Conservation (phyloP, 1,139 yeast species). For the Arxiozyma telluris region DNA sequence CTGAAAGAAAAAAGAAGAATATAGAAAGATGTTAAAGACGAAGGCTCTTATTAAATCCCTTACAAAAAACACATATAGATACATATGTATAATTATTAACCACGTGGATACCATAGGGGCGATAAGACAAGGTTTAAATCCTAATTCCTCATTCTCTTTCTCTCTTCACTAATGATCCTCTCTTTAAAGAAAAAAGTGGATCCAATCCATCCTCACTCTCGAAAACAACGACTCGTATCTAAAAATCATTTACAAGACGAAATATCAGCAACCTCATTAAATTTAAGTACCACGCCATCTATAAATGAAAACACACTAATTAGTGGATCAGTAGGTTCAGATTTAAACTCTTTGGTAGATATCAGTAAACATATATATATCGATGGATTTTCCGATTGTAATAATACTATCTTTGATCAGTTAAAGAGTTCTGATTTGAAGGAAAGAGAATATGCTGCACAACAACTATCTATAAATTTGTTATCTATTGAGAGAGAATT, state of each 20-base stretch:
- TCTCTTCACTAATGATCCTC: slow-evolving; percentile 9
- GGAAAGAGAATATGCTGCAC: slow-evolving; percentile 52
- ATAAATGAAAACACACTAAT: slow-evolving; percentile 15
- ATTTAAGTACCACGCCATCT: slow-evolving; percentile 16
- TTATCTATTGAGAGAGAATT: slow-evolving; percentile 65
- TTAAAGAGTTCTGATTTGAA: slow-evolving; percentile 32
- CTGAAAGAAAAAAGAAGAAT: not conserved
- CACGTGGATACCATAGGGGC: too few species aligned
- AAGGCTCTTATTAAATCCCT: not conserved
- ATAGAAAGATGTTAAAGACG: not conserved
- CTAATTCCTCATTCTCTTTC: not conserved
- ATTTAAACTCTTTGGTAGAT: slow-evolving; percentile 16
- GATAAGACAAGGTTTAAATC: too few species aligned
- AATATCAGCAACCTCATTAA: slow-evolving; percentile 18
- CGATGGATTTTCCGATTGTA: slow-evolving; percentile 23
- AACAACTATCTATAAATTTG: slow-evolving; percentile 57
- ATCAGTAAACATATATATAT: slow-evolving; percentile 14
- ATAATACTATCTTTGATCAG: slow-evolving; percentile 23
- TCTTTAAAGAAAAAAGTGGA: slow-evolving; percentile 21
- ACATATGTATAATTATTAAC: too few species aligned
- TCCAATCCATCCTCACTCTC: slow-evolving; percentile 14
- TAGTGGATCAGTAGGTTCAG: slow-evolving; percentile 13
- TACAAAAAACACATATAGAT: not conserved
- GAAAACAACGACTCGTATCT: slow-evolving; percentile 18
- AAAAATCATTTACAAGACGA: slow-evolving; percentile 22